These are phyloP conservation scores for Trichomonascaceae sp. DNA, from an alignment of 1,139 yeast species.

Conservation along the genomic window DNA sequence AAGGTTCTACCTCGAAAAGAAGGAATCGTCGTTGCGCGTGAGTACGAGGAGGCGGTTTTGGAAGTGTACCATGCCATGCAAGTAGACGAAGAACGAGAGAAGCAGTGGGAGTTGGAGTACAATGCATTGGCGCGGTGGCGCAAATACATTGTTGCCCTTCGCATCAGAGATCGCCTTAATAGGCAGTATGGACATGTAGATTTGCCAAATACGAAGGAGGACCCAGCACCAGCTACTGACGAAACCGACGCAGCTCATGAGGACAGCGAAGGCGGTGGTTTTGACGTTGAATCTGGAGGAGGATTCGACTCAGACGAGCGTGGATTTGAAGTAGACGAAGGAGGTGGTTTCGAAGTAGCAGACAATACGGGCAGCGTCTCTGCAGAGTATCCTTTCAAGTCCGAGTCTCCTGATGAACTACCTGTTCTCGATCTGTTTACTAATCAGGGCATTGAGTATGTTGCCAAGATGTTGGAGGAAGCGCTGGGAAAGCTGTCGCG, in stretches of 20 bases:
- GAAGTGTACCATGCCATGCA: constrained; percentile 41
- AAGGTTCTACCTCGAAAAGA: constrained; percentile 53
- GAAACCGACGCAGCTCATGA: no score
- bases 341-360: no score
- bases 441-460: no score
- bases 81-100: constrained; percentile 41
- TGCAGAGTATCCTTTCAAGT: no score
- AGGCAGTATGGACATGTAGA: constrained; percentile 47
- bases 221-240: not conserved
- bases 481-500: no score
- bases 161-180: constrained; percentile 59
- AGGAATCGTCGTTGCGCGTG: constrained; percentile 63
- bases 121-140: constrained; percentile 64
- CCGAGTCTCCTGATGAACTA: no score
- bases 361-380: no score
- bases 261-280: not conserved
- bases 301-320: constrained; percentile 1
- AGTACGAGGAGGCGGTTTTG: constrained; percentile 52
- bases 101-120: constrained; percentile 32
- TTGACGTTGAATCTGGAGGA: constrained; percentile 1
- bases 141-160: constrained; percentile 51
- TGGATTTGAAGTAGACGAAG: no score
- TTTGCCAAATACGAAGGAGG: no score
- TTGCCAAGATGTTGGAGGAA: no score
- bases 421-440: no score